phyloP scores from a whole-genome alignment of 176 grass and related monocot genomes.

The Musa schizocarpa region DNA sequence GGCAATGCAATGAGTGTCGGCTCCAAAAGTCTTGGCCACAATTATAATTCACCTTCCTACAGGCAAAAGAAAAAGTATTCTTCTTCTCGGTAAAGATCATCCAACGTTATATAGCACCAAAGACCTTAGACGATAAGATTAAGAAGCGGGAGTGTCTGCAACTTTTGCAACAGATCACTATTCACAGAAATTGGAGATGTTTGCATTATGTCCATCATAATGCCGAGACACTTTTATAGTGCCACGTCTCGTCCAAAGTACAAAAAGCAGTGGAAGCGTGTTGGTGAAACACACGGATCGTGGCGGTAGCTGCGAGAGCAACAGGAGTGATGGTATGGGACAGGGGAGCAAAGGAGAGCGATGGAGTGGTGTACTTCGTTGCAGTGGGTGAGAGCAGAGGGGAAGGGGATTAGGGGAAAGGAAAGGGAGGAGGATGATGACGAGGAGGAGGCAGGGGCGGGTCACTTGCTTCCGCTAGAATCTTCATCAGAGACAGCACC shows the following conservation, averaged over 20 bases:
- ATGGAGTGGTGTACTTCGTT: not conserved
- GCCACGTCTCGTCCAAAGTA: not conserved
- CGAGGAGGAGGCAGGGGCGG: not conserved
- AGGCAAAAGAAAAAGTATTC: no score
- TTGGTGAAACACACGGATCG: no score
- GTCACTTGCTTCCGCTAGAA: no score
- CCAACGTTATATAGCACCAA: no score
- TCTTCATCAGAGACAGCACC: no score
- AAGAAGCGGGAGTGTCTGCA: no score
- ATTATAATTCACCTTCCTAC: no score
- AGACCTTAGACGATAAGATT: no score
- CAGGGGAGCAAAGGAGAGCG: no score
- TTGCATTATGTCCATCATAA: not conserved
- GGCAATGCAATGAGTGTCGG: not conserved
- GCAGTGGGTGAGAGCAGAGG: not conserved
- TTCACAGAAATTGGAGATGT: not conserved
- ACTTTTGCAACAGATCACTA: not conserved
- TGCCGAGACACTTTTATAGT: not conserved
- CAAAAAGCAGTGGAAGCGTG: not conserved
- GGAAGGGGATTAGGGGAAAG: not conserved
- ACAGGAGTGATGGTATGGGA: no score
- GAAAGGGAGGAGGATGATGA: not conserved
- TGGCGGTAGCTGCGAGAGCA: no score
- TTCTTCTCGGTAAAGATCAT: no score
- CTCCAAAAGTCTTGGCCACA: not conserved